Base-by-base conservation (phyloP, 106 monocot genomes). In the Dioscorea alata region DNA sequence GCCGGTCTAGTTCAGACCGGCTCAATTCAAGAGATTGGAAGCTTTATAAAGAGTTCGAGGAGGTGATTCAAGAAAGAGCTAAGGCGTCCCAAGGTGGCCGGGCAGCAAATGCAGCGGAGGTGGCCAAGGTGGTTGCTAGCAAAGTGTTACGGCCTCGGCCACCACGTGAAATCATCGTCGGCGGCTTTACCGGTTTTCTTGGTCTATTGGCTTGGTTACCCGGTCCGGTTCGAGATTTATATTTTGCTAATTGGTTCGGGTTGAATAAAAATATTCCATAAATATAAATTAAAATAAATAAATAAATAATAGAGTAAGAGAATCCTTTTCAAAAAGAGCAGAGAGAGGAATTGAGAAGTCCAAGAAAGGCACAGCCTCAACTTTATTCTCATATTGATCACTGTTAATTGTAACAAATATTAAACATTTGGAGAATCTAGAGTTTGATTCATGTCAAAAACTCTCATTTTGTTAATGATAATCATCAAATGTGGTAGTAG, bases 101-200 rank as follows among this genome's bases (percentile, higher is more conserved):
- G 31, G 74, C 82, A 20, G 78, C 76, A 23, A 74, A 83, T 6
- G 74, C 74, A 0, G 56, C 60, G 2, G 50, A 53, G 35, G 57
- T 83, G 25, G 82, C 82, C 1, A 25, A 61, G 56, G 22, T 71
- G 57, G 78, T 83, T 60, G 74, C 66, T 16, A 31, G 34, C 49
- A 61, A 33, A 49, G 78, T 83, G 61, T 20, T 83, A 71, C 65
- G 74, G 7, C 60, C 54, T 32, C 63, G 61, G 61, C 82, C 82
- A 54, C 82, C 82, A 13, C 74, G 78, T 61, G 60, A 78, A 61
- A 71, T 83, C 49, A 78, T 58, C n/a, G 78, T 53, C 69, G 82
- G 82, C 0, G 59, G 71, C 59, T 78, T 78, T 70, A 78, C 78
- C 16, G 70, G 53, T 8, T 60, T 83, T 61, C 78, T 83, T 25